Percentiles rank a stretch among this genome's conserved stretches.
Conservation (phyloP, 139 green algal species). For the Pseudopediastrum boryanum region DNA sequence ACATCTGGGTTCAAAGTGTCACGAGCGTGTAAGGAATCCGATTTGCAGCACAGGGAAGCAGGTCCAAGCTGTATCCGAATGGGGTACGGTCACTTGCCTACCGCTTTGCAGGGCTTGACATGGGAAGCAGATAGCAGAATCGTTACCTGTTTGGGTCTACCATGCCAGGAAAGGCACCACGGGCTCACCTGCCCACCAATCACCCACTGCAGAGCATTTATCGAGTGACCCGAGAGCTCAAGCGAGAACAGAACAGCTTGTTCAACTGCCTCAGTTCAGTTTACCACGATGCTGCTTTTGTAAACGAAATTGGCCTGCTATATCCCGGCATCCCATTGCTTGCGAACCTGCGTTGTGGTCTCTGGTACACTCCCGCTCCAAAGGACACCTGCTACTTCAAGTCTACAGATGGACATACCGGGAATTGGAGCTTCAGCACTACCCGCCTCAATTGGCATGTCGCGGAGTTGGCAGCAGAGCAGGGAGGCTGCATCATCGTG, state of each 20-base stretch:
- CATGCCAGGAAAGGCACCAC: too few relatives aligned
- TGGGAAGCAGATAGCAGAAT: too few relatives aligned
- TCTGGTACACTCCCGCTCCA: constrained; percentile 74
- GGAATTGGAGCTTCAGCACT: constrained; percentile 87
- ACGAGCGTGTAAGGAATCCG: too few relatives aligned
- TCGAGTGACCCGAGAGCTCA: constrained; percentile 40
- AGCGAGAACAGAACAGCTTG: constrained; percentile 58
- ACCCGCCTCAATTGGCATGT: constrained; percentile 90
- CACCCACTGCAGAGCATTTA: constrained; percentile 40
- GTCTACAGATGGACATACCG: constrained; percentile 91
- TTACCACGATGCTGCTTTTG: constrained; percentile 75
- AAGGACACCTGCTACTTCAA: constrained; percentile 93
- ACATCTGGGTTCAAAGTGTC: too few relatives aligned
- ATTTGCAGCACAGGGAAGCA: too few relatives aligned
- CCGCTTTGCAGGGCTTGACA: too few relatives aligned
- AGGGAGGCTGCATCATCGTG: constrained; percentile 81
- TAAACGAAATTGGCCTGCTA: constrained; percentile 61
- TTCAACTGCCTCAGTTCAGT: constrained; percentile 85
- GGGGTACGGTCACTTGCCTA: too few relatives aligned
- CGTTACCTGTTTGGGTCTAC: too few relatives aligned
- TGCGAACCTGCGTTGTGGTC: constrained; percentile 89
- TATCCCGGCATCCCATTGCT: constrained; percentile 66
- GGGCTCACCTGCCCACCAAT: too few relatives aligned
- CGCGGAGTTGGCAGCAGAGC: constrained; percentile 53
- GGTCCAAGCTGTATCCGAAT: too few relatives aligned